These are phyloP conservation scores for Ogataea saltuana DNA, from an alignment of 805 yeast genomes.

Conservation along the genomic window DNA sequence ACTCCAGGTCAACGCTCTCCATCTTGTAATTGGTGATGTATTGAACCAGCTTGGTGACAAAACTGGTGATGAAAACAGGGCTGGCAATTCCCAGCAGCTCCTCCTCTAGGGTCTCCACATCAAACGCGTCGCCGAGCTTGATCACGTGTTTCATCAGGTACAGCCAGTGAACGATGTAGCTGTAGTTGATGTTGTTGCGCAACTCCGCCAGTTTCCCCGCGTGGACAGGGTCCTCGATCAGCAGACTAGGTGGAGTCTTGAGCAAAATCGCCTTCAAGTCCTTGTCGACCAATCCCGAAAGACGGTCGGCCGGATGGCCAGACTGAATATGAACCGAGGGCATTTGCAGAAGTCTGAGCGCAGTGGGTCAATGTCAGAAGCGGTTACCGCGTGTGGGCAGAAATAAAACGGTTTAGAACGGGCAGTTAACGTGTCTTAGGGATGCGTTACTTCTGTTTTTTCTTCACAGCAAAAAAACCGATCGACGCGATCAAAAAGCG, in stretches of 20 bases:
- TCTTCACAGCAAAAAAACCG: no score
- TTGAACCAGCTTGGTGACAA: slow-evolving; percentile 44
- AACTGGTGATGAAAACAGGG: slow-evolving; percentile 44
- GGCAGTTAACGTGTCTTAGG: no score
- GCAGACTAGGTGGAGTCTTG: slow-evolving; percentile 41
- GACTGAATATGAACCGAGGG: slow-evolving; percentile 9
- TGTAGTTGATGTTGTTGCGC: slow-evolving; percentile 40
- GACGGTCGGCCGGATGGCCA: slow-evolving; percentile 38
- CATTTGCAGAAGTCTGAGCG: background rate
- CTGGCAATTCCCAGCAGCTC: slow-evolving; percentile 50
- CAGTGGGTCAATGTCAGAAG: background rate
- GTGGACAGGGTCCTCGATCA: slow-evolving; percentile 42
- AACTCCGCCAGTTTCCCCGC: slow-evolving; percentile 31
- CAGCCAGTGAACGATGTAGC: slow-evolving; percentile 55
- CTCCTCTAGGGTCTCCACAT: slow-evolving; percentile 60
- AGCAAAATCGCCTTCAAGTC: slow-evolving; percentile 39
- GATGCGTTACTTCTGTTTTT: no score
- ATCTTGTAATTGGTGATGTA: slow-evolving; percentile 39
- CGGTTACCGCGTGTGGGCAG: no score
- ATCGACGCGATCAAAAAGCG: background rate
- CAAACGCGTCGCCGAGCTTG: slow-evolving; percentile 54
- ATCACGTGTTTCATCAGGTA: slow-evolving; percentile 52
- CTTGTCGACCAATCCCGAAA: slow-evolving; percentile 34
- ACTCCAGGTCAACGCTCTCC: slow-evolving; percentile 32
- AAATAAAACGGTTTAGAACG: no score